Percentiles rank a stretch among this genome's conserved stretches.
phyloP scores from a whole-genome alignment of 2,329 filamentous ascomycete genomes.

The Aspergillus eucalypticola region DNA sequence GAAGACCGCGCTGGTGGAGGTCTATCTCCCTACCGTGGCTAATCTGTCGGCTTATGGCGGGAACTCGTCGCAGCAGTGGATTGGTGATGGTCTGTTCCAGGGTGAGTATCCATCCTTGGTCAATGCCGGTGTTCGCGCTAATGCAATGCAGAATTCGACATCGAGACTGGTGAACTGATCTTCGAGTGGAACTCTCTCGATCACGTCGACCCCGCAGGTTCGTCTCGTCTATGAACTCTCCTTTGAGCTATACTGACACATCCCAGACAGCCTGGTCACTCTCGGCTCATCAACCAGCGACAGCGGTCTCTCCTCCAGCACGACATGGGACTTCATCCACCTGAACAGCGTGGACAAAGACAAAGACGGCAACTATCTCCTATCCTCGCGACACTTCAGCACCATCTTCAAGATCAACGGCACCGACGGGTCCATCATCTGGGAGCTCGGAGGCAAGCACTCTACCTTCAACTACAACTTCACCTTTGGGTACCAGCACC shows the following conservation, averaged over 20 bases:
- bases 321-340: slow-evolving; percentile 55
- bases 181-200: slow-evolving; percentile 63
- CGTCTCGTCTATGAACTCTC: slow-evolving; percentile 21
- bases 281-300: slow-evolving; percentile 50
- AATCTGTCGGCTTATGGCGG: slow-evolving; percentile 51
- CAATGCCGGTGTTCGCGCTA: not conserved
- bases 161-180: slow-evolving; percentile 55
- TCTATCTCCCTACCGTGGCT: slow-evolving; percentile 53
- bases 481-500: slow-evolving; percentile 54
- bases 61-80: slow-evolving; percentile 55
- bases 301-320: slow-evolving; percentile 38
- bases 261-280: slow-evolving; percentile 48
- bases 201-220: slow-evolving; percentile 55
- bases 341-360: slow-evolving; percentile 50
- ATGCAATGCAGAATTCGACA: slow-evolving; percentile 42
- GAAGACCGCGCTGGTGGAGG: slow-evolving; percentile 55
- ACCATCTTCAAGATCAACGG: slow-evolving; percentile 52
- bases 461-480: slow-evolving; percentile 50
- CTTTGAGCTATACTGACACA: slow-evolving; percentile 12
- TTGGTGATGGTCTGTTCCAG: slow-evolving; percentile 57
- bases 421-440: slow-evolving; percentile 49
- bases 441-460: slow-evolving; percentile 49
- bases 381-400: slow-evolving; percentile 49
- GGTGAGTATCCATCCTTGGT: slow-evolving; percentile 41
- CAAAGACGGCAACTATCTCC: slow-evolving; percentile 47